Evolutionary conservation across 371 early-diverging fungal species (phyloP), one percentile per base, ranked within the genome.

Genomic region (Apophysomyces elegans): DNA sequence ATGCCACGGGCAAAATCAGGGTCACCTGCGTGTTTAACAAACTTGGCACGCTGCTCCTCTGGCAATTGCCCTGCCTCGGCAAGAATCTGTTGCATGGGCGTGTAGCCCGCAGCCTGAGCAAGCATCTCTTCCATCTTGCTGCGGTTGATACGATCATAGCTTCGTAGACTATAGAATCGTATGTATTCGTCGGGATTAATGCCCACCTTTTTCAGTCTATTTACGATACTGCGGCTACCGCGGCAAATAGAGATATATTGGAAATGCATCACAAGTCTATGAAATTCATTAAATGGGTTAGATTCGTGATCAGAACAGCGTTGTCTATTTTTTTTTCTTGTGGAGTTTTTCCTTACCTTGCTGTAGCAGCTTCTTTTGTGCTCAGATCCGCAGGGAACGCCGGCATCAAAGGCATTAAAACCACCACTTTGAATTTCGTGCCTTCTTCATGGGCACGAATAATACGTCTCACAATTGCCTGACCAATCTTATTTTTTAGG

Each of bases 351-450:
- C 62, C 59, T 69, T 70, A 79, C 75, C 91, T 81, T 8, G 91
- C 80, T 13, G 92, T 91, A 21, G 87, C 89, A 3, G 94, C 96
- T 37, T 87, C 90, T 12, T 87, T 86, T 2, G 90, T 84, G 61
- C 81, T 82, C 46, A 97, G 73, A 56, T 93, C 95, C 38, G 89
- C 91, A 45, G 92, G 92, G 73, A 96, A 96, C 7, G 94, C 96
- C 13, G 98, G 98, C 84, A 95, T 87, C 50, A 95, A 72, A 4
- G 98, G 98, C 74, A 96, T 92, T 9, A 96, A 69, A 39, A 97
- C 90, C 67, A 93, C 90, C 11, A 95, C 91, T 32, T 89, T 86
- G 86, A 96, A 96, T 58, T 85, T 85, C 18, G 86, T 84, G 70
- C 35, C 60, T 12, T 86, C 81, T 21, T 80, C 63, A 61, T 91